Evolutionary conservation across 1,139 yeast species (phyloP).

Genomic region (Diutina scorzettiae): DNA sequence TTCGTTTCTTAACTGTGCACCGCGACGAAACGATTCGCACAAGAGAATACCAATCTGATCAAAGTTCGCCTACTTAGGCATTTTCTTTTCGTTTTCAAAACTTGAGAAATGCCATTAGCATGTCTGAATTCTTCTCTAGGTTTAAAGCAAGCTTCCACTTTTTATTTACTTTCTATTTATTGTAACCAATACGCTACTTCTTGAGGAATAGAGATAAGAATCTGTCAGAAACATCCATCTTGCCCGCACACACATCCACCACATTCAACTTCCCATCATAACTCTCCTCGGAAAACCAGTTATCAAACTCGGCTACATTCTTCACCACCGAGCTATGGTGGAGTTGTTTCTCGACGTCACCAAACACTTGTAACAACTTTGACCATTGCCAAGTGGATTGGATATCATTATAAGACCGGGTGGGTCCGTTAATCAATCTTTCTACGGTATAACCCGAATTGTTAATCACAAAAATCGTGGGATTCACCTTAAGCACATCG

Average conservation of each 20-base stretch:
- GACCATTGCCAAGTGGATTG: slow-evolving; percentile 75
- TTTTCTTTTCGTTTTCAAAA: no score
- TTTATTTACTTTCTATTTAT: neutral
- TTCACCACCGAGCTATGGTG: slow-evolving; percentile 23
- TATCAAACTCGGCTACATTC: slow-evolving; percentile 18
- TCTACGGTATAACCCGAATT: slow-evolving; percentile 85
- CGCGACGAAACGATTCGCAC: no score
- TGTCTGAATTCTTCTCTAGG: no score
- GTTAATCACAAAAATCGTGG: slow-evolving; percentile 60
- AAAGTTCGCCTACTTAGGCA: no score
- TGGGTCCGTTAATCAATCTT: slow-evolving; percentile 69
- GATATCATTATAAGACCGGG: slow-evolving; percentile 68
- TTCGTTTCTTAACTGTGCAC: no score
- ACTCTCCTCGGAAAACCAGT: slow-evolving; percentile 9
- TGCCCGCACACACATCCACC: slow-evolving; percentile 47
- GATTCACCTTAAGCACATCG: slow-evolving; percentile 17
- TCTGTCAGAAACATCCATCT: slow-evolving; percentile 10
- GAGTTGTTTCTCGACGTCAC: slow-evolving; percentile 34
- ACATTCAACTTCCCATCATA: slow-evolving; percentile 31
- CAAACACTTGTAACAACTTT: slow-evolving; percentile 50
- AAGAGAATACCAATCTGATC: no score
- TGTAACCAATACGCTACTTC: neutral
- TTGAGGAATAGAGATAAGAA: slow-evolving; percentile 4
- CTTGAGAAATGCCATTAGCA: no score
- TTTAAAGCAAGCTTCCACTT: no score